phyloP scores from a whole-genome alignment of 441 rosid genomes.

The Oxalis stricta region DNA sequence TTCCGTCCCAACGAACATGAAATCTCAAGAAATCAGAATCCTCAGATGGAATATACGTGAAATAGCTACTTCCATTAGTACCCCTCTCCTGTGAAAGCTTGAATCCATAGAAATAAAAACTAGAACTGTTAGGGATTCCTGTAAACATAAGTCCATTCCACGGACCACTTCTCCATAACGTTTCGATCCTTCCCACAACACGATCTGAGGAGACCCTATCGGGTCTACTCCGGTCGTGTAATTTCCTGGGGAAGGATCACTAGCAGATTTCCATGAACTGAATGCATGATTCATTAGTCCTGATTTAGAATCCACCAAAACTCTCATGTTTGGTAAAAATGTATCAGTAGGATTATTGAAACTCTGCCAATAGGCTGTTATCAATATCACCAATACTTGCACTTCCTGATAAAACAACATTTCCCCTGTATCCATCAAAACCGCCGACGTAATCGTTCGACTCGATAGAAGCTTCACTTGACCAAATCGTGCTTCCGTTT shows the following conservation, averaged over 20 bases:
- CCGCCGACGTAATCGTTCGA: conserved; percentile 22
- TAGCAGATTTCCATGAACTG: conserved; percentile 52
- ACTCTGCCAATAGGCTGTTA: conserved; percentile 49
- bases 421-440: conserved; percentile 29
- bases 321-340: conserved; percentile 55
- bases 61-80: conserved; percentile 27
- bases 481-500: conserved; percentile 26
- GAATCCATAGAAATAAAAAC: conserved; percentile 43
- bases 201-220: conserved; percentile 52
- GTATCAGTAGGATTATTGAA: conserved; percentile 59
- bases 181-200: conserved; percentile 42
- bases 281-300: conserved; percentile 42
- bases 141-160: conserved; percentile 54
- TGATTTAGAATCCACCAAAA: conserved; percentile 16
- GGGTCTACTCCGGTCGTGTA: conserved; percentile 54
- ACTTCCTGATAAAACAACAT: conserved; percentile 24
- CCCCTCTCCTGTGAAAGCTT: conserved; percentile 25
- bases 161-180: conserved; percentile 80
- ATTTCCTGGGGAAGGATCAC: conserved; percentile 68
- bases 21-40: conserved; percentile 36
- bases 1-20: conserved; percentile 30
- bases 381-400: conserved; percentile 10
- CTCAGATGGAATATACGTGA: conserved; percentile 39
- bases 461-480: conserved; percentile 22
- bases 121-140: conserved; percentile 35